phyloP scores from a whole-genome alignment of 73 alveolate genomes.

The Stentor roeselii region DNA sequence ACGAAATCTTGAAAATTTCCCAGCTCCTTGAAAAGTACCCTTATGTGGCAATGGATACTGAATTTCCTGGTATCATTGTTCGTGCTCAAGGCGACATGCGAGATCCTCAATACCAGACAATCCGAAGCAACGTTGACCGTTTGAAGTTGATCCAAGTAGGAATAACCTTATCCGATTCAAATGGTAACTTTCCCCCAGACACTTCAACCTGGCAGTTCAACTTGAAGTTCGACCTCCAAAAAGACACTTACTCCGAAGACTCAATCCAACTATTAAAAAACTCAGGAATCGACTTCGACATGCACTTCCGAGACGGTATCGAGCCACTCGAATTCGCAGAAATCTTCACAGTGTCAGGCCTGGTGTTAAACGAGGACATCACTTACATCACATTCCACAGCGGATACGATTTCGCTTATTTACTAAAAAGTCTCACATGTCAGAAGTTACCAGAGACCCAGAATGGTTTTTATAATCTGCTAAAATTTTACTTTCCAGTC shows the following conservation, averaged over 20 bases:
- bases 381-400: conserved; percentile 87
- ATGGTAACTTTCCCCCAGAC: conserved; percentile 69
- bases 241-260: conserved; percentile 57
- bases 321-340: conserved; percentile 63
- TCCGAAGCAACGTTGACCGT: conserved; percentile 69
- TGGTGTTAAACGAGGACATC: conserved; percentile 55
- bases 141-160: conserved; percentile 80
- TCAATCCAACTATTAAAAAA: conserved; percentile 53
- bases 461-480: conserved; percentile 50
- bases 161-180: conserved; percentile 68
- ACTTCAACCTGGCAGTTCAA: conserved; percentile 71
- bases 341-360: conserved; percentile 42
- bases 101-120: conserved; percentile 49
- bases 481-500: conserved; percentile 62
- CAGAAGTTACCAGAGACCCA: conserved; percentile 65
- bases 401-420: conserved; percentile 81
- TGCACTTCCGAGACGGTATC: conserved; percentile 72
- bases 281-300: conserved; percentile 79
- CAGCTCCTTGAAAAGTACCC: conserved; percentile 42
- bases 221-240: conserved; percentile 4
- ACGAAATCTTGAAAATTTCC: conserved; percentile 37
- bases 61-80: conserved; percentile 63
- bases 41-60: conserved; percentile 66
- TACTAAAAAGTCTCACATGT: conserved; percentile 60
- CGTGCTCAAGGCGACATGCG: conserved; percentile 32